phyloP scores from a whole-genome alignment of 495 filamentous ascomycete species.

The Massariosphaeria phaeospora region DNA sequence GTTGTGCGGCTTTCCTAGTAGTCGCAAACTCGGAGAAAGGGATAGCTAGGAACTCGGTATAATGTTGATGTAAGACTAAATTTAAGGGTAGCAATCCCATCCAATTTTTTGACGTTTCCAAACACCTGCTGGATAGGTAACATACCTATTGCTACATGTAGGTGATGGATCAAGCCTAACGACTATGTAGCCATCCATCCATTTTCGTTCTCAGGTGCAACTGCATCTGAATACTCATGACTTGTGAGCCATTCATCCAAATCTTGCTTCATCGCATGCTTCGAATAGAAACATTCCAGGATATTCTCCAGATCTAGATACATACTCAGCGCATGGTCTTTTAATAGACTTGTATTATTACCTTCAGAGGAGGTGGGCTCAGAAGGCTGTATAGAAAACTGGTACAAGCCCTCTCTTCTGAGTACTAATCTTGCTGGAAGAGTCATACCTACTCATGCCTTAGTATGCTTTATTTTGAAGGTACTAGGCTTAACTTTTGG shows the following conservation, averaged over 20 bases:
- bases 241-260: neutral
- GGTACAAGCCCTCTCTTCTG: neutral
- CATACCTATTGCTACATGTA: neutral
- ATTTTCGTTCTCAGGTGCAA: neutral
- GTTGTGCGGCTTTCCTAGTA: too few relatives aligned
- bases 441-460: neutral
- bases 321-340: conserved; percentile 3
- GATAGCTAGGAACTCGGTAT: too few relatives aligned
- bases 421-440: neutral
- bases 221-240: conserved; percentile 3
- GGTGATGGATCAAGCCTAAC: neutral
- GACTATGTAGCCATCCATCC: conserved; percentile 3
- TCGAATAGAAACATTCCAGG: conserved; percentile 2
- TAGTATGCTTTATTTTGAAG: neutral
- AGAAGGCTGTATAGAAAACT: conserved; percentile 2
- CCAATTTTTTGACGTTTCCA: too few relatives aligned
- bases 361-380: neutral
- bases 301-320: neutral
- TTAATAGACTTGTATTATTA: neutral
- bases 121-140: too few relatives aligned
- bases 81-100: too few relatives aligned
- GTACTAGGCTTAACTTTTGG: neutral
- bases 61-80: too few relatives aligned
- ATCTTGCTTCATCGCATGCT: neutral
- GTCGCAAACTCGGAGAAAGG: too few relatives aligned